Evolutionary conservation across 768 basidiomycete genomes (phyloP), one percentile per base, ranked within the genome.

Genomic region (Pisolithus microcarpus): DNA sequence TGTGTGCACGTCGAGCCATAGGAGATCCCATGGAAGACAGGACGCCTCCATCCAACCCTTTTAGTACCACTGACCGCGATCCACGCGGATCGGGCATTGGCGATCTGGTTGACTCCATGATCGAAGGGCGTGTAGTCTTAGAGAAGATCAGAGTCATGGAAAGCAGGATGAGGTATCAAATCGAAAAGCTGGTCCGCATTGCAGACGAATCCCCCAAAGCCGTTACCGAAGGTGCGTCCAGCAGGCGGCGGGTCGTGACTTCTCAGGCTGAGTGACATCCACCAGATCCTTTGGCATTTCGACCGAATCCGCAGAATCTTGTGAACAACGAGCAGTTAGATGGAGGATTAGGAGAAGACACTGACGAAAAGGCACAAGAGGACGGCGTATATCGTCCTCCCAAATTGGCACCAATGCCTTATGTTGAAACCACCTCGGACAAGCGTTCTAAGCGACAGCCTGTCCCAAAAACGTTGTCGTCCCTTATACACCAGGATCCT

Each of bases 111-210:
- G 86, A 89, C 58, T 78, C 80, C 1, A 78, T 91, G 73, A 76
- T 94, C 30, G 82, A 95, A 61, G 76, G 78, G 18, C 81, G 92
- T 11, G 72, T 93, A 40, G 80, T 91, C 8, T 77, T 98, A 42
- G 96, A 99, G 64, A 97, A 96, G 70, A 76, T 87, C 44, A 85
- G 85, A 52, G 76, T 81, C 0, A 75, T 99, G 21, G 94, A 98
- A 67, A 75, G 75, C 48, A 84, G 88, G 61, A 87, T 99, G 78
- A 81, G 79, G 44, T 97, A 99, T 66, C 96, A 98, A 65, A 91
- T 99, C 59, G 92, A 97, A 58, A 97, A 98, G 65, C 79, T 99
- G 16, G 79, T 94, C 24, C 78, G 80, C 53, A 68, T 88, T 5
- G 85, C 91, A 1, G 81, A 85, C 51, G 84, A 87, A 57, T 70